phyloP scores from a whole-genome alignment of 2,329 filamentous ascomycete genomes.

The Colletotrichum echinochloae region DNA sequence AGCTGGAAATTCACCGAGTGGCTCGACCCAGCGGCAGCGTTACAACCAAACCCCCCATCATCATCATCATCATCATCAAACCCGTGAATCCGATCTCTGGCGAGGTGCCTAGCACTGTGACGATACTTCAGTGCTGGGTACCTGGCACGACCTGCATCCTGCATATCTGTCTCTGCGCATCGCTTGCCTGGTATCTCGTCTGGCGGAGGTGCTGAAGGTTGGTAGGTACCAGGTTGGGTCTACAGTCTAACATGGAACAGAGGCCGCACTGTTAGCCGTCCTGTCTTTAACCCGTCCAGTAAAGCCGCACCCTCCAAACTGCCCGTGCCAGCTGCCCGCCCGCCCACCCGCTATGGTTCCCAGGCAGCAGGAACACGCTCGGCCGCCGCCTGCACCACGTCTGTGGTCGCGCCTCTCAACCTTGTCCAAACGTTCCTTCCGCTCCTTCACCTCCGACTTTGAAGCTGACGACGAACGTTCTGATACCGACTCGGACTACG shows the following conservation, averaged over 20 bases:
- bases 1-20: slow-evolving; percentile 34
- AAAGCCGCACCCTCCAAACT: slow-evolving; percentile 27
- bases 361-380: slow-evolving; percentile 42
- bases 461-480: slow-evolving; percentile 79
- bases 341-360: slow-evolving; percentile 37
- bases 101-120: slow-evolving; percentile 29
- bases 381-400: slow-evolving; percentile 57
- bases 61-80: slow-evolving; percentile 16
- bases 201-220: slow-evolving; percentile 8
- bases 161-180: neutral
- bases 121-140: slow-evolving; percentile 29
- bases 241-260: neutral
- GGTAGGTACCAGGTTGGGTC: neutral
- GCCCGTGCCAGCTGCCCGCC: slow-evolving; percentile 3
- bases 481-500: slow-evolving; percentile 50
- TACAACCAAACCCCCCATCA: neutral
- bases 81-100: slow-evolving; percentile 7
- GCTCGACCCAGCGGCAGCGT: slow-evolving; percentile 12
- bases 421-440: slow-evolving; percentile 67
- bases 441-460: slow-evolving; percentile 72
- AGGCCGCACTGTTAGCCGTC: slow-evolving; percentile 22
- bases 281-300: slow-evolving; percentile 15
- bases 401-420: slow-evolving; percentile 63
- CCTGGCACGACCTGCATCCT: slow-evolving; percentile 14
- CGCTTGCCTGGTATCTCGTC: neutral